phyloP scores from a whole-genome alignment of 331 rosid species.

The Phaseolus coccineus region DNA sequence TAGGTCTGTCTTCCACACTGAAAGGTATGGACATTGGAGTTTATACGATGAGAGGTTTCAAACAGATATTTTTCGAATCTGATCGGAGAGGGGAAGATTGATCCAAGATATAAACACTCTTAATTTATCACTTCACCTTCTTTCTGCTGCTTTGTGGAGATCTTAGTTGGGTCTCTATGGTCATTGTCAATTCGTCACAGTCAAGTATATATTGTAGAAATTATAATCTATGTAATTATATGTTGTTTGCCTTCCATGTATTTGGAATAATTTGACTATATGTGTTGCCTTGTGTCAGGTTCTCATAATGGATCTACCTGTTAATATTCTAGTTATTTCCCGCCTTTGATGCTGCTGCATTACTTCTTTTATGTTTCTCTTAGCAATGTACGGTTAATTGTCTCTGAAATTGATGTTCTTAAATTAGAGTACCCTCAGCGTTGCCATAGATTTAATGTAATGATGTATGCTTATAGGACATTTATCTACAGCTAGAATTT shows the following conservation, averaged over 20 bases:
- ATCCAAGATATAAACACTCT: constrained; percentile 13
- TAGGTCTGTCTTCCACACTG: constrained; percentile 69
- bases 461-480: constrained; percentile 1
- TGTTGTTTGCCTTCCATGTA: constrained; percentile 27
- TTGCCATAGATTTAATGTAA: neutral
- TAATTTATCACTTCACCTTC: constrained; percentile 25
- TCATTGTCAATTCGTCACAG: neutral
- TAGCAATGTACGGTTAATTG: constrained; percentile 11
- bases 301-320: constrained; percentile 26
- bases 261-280: constrained; percentile 28
- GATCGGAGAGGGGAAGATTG: constrained; percentile 43
- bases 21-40: constrained; percentile 85
- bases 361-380: constrained; percentile 27
- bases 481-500: neutral
- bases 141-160: constrained; percentile 24
- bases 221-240: constrained; percentile 40
- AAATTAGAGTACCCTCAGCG: neutral
- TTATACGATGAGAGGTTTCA: constrained; percentile 90
- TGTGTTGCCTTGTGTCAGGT: constrained; percentile 13
- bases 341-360: constrained; percentile 2
- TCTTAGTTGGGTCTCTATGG: constrained; percentile 27
- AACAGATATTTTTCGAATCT: constrained; percentile 82
- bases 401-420: neutral
- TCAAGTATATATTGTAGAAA: constrained; percentile 41
- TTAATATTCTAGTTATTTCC: constrained; percentile 4